Evolutionary conservation across 2,329 filamentous ascomycete genomes (phyloP), one percentile per base, ranked within the genome.

Genomic region (Teratosphaeria epicoccoides): DNA sequence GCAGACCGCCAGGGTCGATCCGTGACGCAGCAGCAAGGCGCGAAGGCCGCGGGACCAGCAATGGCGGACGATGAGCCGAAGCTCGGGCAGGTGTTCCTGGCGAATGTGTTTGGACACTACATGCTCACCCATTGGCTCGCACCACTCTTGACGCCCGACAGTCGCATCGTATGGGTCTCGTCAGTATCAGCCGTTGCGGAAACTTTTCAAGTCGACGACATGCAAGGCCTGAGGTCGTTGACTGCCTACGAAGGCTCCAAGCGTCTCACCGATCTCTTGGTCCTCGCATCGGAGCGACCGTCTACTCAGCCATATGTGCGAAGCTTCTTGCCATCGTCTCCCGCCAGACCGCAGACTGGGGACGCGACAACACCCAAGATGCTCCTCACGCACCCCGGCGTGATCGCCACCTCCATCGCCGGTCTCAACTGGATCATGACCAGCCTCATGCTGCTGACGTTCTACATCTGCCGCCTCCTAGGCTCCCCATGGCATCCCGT

Each of bases 51-150:
- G 4, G 46, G 6, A 37, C 24, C 14, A 22, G 10, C 29, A 14
- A 9, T 23, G 6, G n/a, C 33, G 33, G 25, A 20, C 5, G 50
- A 52, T 45, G 79, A 82, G 52, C 82, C 84, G 0, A 71, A 74
- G 4, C 72, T 98, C 0, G 90, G 88, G 2, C 78, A 88, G 59
- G 82, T 95, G 17, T 98, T 97, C 67, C 85, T 84, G 66, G 85
- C 91, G 47, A 97, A 97, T 65, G 79, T 95, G 25, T 97, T 98
- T 65, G 93, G 93, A 0, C 93, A 98, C 71, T 97, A 98, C 67
- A 72, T 96, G 63, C 81, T 98, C 23, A 81, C 81, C 14, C 90
- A 95, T 67, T 82, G 84, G 63, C 77, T 97, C 10, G 77, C 85
- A 59, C 85, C 88, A 0, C 74, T 96, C 10, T 77, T 98, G 43